Percentiles rank a stretch among this genome's conserved stretches.
These are phyloP conservation scores for Aspergillus fumigatus DNA, from an alignment of 2,329 filamentous ascomycete species.

Conservation along the genomic window DNA sequence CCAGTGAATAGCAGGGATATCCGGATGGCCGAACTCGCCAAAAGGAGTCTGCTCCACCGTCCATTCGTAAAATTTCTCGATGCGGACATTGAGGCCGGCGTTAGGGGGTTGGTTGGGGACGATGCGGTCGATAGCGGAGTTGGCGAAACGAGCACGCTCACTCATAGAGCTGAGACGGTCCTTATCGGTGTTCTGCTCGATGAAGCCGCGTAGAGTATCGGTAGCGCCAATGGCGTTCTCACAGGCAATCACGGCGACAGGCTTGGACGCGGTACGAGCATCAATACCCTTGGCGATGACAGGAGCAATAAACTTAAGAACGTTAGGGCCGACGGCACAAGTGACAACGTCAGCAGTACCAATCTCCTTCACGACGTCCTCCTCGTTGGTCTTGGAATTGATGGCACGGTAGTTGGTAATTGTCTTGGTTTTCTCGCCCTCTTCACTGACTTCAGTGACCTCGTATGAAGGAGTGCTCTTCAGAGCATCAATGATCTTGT, in stretches of 20 bases:
- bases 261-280: constrained; percentile 60
- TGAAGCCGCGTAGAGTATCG: constrained; percentile 76
- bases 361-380: constrained; percentile 78
- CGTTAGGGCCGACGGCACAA: constrained; percentile 92
- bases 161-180: constrained; percentile 64
- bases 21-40: constrained; percentile 62
- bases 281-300: constrained; percentile 94
- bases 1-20: constrained; percentile 86
- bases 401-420: constrained; percentile 96
- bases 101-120: constrained; percentile 82
- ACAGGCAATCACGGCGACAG: constrained; percentile 90
- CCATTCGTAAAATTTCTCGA: constrained; percentile 99
- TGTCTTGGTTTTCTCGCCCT: constrained; percentile 72
- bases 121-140: constrained; percentile 97
- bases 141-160: constrained; percentile 81
- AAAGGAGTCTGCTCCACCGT: constrained; percentile 89
- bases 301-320: constrained; percentile 93
- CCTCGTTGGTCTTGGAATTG: constrained; percentile 85
- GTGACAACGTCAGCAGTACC: constrained; percentile 85
- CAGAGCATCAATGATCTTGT: constrained; percentile 72
- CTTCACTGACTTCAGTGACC: constrained; percentile 85
- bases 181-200: constrained; percentile 69
- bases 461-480: constrained; percentile 74
- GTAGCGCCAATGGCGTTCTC: constrained; percentile 97
- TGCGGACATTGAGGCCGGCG: constrained; percentile 81